Percentiles rank a stretch among this genome's conserved stretches.
phyloP scores from a whole-genome alignment of 2,329 filamentous ascomycete genomes.

The Aspergillus brasiliensis region DNA sequence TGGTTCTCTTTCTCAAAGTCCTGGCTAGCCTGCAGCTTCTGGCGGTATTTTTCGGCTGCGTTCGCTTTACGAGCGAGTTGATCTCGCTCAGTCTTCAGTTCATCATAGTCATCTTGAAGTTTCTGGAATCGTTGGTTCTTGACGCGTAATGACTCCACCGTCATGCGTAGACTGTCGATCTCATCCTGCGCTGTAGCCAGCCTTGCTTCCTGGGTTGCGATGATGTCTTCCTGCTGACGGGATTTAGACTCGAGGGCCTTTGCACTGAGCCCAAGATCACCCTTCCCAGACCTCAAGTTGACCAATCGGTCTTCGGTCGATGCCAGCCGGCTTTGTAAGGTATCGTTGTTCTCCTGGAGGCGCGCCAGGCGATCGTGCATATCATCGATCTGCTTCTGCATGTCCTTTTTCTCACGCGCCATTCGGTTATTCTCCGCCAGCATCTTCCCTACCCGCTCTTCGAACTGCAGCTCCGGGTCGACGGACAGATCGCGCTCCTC shows the following conservation, averaged over 20 bases:
- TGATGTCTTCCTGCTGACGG: conserved; percentile 67
- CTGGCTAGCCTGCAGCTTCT: conserved; percentile 52
- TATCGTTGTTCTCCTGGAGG: conserved; percentile 53
- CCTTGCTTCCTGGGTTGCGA: conserved; percentile 69
- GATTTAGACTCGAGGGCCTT: conserved; percentile 54
- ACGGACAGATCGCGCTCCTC: conserved; percentile 41
- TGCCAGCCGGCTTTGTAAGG: conserved; percentile 47
- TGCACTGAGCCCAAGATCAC: conserved; percentile 50
- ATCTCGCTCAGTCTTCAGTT: conserved; percentile 51
- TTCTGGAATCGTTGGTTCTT: conserved; percentile 50
- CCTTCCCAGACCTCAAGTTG: conserved; percentile 53
- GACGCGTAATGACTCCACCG: conserved; percentile 46
- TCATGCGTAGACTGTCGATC: conserved; percentile 48
- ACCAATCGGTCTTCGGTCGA: conserved; percentile 54
- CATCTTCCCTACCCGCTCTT: conserved; percentile 51
- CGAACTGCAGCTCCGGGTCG: conserved; percentile 50
- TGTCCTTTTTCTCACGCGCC: conserved; percentile 52
- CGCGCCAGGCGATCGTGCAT: conserved; percentile 64
- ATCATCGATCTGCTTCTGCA: conserved; percentile 51
- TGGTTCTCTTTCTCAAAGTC: conserved; percentile 53
- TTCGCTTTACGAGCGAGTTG: conserved; percentile 52
- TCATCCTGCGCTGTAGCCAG: conserved; percentile 56
- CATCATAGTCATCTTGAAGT: conserved; percentile 53
- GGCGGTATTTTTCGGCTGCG: conserved; percentile 52
- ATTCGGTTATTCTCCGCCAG: conserved; percentile 62